Evolutionary conservation across 2,329 filamentous ascomycete species (phyloP).

Genomic region (Monosporascus sp.): DNA sequence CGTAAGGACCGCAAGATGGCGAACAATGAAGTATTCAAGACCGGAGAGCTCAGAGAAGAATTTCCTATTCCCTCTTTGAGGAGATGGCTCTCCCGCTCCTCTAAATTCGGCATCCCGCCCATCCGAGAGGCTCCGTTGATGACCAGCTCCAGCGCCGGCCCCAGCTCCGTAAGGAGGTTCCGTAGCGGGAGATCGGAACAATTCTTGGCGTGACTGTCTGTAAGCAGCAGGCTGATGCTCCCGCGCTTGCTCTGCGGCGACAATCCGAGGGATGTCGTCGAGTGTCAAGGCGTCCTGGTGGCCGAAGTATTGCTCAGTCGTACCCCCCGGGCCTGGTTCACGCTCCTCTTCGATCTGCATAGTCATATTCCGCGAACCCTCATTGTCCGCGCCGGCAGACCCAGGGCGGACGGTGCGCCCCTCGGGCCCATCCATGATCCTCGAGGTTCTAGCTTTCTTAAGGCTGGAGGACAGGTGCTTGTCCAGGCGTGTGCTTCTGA

Average conservation of each 20-base stretch:
- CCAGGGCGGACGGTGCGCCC: constrained; percentile 62
- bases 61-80: constrained; percentile 57
- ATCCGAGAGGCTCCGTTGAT: constrained; percentile 56
- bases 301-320: constrained; percentile 79
- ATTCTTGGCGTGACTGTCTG: constrained; percentile 65
- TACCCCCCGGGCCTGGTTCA: constrained; percentile 61
- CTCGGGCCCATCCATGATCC: constrained; percentile 85
- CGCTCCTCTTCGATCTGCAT: constrained; percentile 80
- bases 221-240: constrained; percentile 81
- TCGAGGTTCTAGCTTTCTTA: constrained; percentile 81
- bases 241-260: constrained; percentile 89
- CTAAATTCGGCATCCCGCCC: constrained; percentile 47
- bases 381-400: constrained; percentile 58
- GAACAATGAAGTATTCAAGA: constrained; percentile 94
- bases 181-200: constrained; percentile 49
- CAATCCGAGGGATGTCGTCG: constrained; percentile 93
- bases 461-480: constrained; percentile 91
- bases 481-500: constrained; percentile 90
- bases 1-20: constrained; percentile 87
- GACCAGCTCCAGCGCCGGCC: constrained; percentile 39
- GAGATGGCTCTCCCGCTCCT: constrained; percentile 42
- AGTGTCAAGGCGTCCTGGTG: constrained; percentile 87
- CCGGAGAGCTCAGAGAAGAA: constrained; percentile 97
- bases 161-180: constrained; percentile 62
- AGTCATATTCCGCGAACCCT: constrained; percentile 44